These are phyloP conservation scores for Waitea zeae DNA, from an alignment of 1,284 basidiomycete genomes.

Conservation along the genomic window DNA sequence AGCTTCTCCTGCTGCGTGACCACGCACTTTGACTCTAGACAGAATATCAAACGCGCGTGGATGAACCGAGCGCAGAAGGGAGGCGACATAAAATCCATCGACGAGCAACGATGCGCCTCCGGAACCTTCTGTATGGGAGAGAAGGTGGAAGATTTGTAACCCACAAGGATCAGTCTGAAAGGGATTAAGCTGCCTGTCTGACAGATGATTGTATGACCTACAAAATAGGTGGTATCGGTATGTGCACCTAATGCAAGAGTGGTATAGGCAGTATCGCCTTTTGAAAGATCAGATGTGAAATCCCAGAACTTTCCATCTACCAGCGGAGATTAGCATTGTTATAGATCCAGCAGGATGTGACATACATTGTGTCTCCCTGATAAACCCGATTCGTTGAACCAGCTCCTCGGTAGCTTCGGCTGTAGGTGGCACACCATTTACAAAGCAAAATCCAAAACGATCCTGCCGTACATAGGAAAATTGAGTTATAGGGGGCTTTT, in stretches of 20 bases:
- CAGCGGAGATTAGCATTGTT: constrained; percentile 2
- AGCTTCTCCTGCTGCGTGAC: constrained; percentile 79
- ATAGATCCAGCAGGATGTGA: constrained; percentile 4
- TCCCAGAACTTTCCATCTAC: constrained; percentile 92
- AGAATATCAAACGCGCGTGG: constrained; percentile 63
- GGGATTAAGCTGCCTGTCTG: constrained; percentile 2
- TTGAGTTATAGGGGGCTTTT: neutral
- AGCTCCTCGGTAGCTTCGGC: constrained; percentile 77
- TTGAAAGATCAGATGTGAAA: constrained; percentile 83
- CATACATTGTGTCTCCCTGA: constrained; percentile 87
- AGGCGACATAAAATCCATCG: constrained; percentile 88
- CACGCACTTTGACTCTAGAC: constrained; percentile 51
- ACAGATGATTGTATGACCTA: constrained; percentile 17
- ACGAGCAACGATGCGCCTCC: constrained; percentile 86
- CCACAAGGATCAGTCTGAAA: constrained; percentile 92
- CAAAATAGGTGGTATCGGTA: constrained; percentile 92
- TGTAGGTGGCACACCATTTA: constrained; percentile 67
- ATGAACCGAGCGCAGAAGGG: constrained; percentile 55
- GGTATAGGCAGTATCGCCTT: constrained; percentile 87
- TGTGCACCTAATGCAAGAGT: constrained; percentile 79
- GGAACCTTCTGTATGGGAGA: constrained; percentile 67
- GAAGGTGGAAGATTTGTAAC: constrained; percentile 87
- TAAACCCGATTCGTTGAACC: constrained; percentile 66
- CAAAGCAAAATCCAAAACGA: constrained; percentile 79
- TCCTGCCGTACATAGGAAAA: constrained; percentile 26